Conservation (phyloP, 2,329 filamentous ascomycete genomes). For the Thermoascus crustaceus region DNA sequence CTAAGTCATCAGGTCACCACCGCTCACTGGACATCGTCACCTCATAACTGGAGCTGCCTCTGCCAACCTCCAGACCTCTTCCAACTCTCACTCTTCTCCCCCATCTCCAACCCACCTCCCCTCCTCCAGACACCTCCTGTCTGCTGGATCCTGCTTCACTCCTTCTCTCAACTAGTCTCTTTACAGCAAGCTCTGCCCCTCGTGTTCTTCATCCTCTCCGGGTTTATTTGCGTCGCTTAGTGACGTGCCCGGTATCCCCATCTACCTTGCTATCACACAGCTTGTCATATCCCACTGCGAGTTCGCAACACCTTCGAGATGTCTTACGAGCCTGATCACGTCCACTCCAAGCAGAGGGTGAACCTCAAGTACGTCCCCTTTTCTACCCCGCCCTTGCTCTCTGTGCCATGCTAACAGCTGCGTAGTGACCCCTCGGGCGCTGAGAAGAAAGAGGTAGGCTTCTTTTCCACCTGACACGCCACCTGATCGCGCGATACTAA, state of each 20-base stretch:
- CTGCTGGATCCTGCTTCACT: conserved; percentile 8
- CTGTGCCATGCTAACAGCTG: conserved; percentile 31
- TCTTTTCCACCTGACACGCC: conserved; percentile 17
- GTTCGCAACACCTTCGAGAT: conserved; percentile 49
- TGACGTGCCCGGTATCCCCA: conserved; percentile 11
- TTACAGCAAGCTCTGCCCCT: conserved; percentile 6
- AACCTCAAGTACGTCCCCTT: conserved; percentile 61
- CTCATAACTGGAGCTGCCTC: conserved; percentile 26
- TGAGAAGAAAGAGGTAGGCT: conserved; percentile 71
- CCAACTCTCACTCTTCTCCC: conserved; percentile 10
- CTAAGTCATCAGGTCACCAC: conserved; percentile 23
- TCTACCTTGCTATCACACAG: conserved; percentile 20
- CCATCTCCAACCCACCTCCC: conserved; percentile 5
- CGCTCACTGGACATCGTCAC: conserved; percentile 27
- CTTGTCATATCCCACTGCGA: conserved; percentile 15
- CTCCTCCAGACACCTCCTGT: conserved; percentile 11
- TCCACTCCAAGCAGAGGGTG: conserved; percentile 69
- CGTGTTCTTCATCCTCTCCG: conserved; percentile 8
- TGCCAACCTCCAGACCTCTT: conserved; percentile 19
- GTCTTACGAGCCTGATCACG: conserved; percentile 58
- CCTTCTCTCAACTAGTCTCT: conserved; percentile 5
- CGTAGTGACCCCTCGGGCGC: conserved; percentile 78
- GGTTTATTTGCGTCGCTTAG: conserved; percentile 4
- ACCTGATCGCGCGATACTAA: conserved; percentile 25
- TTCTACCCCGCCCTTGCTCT: conserved; percentile 7